Evolutionary conservation across 1,284 basidiomycete species (phyloP).

Genomic region (Ceratobasidium sp.): DNA sequence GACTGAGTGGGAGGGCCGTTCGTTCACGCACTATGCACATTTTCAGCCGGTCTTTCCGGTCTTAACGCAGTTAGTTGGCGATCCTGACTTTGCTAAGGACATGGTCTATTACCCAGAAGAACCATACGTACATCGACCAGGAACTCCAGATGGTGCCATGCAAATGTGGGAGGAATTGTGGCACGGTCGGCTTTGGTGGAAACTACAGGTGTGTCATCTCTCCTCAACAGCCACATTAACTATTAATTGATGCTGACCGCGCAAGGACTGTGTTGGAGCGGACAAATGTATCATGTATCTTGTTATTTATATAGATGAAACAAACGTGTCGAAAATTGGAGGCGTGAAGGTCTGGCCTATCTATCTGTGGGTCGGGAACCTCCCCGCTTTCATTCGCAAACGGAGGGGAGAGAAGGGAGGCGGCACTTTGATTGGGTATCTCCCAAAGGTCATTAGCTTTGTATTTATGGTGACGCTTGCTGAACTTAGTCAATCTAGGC

Average conservation of each 20-base stretch:
- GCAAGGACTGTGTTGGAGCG: background rate
- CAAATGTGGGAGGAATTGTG: background rate
- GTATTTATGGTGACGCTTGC: background rate
- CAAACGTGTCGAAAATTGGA: background rate
- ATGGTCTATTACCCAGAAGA: background rate
- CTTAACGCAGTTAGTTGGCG: background rate
- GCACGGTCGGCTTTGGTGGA: background rate
- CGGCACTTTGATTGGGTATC: background rate
- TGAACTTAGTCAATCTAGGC: background rate
- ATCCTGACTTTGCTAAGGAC: background rate
- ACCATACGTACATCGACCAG: background rate
- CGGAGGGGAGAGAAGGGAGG: background rate
- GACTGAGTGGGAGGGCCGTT: background rate
- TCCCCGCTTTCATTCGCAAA: background rate
- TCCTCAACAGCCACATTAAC: background rate
- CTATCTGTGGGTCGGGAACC: background rate
- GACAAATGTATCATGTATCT: background rate
- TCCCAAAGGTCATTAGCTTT: background rate
- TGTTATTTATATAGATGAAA: background rate
- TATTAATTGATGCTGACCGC: background rate
- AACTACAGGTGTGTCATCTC: background rate
- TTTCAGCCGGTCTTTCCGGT: background rate
- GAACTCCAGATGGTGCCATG: background rate
- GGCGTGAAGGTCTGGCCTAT: conserved; percentile 6
- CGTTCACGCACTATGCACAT: background rate